Evolutionary conservation across 2,329 filamentous ascomycete species (phyloP).

Genomic region (Colletotrichum abscissum): DNA sequence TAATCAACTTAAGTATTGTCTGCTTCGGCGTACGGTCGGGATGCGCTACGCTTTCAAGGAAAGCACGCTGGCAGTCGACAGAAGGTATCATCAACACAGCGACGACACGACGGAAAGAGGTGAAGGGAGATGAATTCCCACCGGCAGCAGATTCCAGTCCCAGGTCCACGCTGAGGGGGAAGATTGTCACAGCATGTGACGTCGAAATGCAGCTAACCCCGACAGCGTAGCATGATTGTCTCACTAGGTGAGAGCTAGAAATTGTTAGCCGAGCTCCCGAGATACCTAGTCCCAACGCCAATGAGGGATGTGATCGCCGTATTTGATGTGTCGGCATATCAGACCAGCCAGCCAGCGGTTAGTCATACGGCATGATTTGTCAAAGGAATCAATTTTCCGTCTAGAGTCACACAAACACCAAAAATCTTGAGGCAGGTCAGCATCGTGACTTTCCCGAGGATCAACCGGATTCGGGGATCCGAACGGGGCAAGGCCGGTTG

Average conservation of each 20-base stretch:
- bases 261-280: not conserved
- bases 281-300: not conserved
- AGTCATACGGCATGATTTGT: not conserved
- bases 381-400: not conserved
- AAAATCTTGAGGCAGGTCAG: not conserved
- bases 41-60: not conserved
- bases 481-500: not conserved
- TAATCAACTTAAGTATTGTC: not conserved
- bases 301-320: not conserved
- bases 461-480: not conserved
- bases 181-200: conserved; percentile 14
- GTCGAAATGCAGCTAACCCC: conserved; percentile 3
- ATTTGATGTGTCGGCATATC: not conserved
- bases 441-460: not conserved
- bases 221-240: not conserved
- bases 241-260: not conserved
- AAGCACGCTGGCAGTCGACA: not conserved
- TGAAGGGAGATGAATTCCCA: not conserved
- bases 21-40: not conserved
- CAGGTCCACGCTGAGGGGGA: not conserved
- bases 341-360: not conserved
- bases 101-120: not conserved
- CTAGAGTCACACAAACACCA: not conserved
- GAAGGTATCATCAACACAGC: too few species aligned
- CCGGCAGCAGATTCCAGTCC: not conserved